Evolutionary conservation across 192 early-diverging fungal species (phyloP).

Genomic region (Helicostylum pulchrum): DNA sequence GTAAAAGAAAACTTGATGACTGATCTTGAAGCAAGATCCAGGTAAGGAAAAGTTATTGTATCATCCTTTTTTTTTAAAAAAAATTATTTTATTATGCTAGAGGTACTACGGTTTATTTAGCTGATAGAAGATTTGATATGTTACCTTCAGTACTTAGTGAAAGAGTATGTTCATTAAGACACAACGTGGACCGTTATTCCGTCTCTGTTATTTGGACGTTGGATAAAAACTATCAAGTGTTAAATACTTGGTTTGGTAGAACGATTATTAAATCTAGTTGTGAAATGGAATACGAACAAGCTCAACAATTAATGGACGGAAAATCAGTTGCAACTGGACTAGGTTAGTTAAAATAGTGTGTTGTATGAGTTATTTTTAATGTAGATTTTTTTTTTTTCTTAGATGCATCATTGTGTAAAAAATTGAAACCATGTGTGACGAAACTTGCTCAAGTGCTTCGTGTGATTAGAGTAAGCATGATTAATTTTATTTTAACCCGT

Average conservation of each 20-base stretch:
- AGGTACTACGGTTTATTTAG: constrained; percentile 75
- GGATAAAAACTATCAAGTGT: constrained; percentile 48
- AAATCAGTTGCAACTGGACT: constrained; percentile 37
- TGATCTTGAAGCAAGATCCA: constrained; percentile 66
- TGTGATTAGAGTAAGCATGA: constrained; percentile 41
- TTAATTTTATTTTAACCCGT: neutral
- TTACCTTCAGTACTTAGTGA: constrained; percentile 71
- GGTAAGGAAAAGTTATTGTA: constrained; percentile 14
- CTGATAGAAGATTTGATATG: constrained; percentile 82
- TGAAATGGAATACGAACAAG: constrained; percentile 77
- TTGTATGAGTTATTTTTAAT: constrained; percentile 28
- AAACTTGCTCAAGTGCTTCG: constrained; percentile 53
- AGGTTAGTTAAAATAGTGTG: constrained; percentile 16
- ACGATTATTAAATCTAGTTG: constrained; percentile 69
- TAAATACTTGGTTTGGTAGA: constrained; percentile 70
- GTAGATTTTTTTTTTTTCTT: constrained; percentile 27
- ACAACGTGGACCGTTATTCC: constrained; percentile 63
- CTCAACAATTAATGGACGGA: constrained; percentile 67
- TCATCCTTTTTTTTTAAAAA: neutral
- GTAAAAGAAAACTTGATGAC: constrained; percentile 58
- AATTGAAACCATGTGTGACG: constrained; percentile 32
- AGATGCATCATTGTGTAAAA: constrained; percentile 27
- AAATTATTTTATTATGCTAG: constrained; percentile 27
- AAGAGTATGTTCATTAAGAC: constrained; percentile 66
- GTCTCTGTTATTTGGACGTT: constrained; percentile 72